A percentile compares a stretch with the other conserved stretches of the same genome.
These are phyloP conservation scores for Fistulinella cinereoalba DNA, from an alignment of 1,284 basidiomycete genomes.

Conservation along the genomic window DNA sequence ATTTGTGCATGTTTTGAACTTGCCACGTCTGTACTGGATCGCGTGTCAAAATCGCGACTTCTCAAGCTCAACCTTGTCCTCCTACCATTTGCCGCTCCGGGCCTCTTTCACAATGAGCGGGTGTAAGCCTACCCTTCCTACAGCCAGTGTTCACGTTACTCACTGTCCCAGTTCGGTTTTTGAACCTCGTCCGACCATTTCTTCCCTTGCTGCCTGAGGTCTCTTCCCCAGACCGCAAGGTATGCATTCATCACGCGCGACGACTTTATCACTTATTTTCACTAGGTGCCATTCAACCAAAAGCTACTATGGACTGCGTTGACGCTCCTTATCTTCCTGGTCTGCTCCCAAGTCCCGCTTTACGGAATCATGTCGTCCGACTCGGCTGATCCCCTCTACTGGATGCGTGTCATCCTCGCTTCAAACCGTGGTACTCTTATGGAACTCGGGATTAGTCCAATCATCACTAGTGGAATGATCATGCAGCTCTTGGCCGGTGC, in stretches of 20 bases:
- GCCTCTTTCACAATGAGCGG: constrained; percentile 36
- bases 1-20: constrained; percentile 31
- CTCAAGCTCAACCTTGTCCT: constrained; percentile 18
- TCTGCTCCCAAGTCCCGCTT: constrained; percentile 94
- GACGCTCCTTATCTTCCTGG: constrained; percentile 95
- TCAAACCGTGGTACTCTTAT: constrained; percentile 98
- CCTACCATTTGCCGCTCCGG: constrained; percentile 15
- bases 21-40: constrained; percentile 30
- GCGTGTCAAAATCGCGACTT: constrained; percentile 20
- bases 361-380: constrained; percentile 99
- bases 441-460: constrained; percentile 98
- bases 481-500: constrained; percentile 99
- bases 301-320: constrained; percentile 97
- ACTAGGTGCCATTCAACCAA: constrained; percentile 90
- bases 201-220: constrained; percentile 93
- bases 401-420: constrained; percentile 99
- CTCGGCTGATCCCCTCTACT: constrained; percentile 97
- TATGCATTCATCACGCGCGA: constrained; percentile 33
- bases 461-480: constrained; percentile 98
- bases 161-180: constrained; percentile 68
- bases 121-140: constrained; percentile 27
- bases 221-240: constrained; percentile 94
- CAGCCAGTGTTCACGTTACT: constrained; percentile 25
- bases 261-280: constrained; percentile 15
- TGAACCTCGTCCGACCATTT: constrained; percentile 95